These are phyloP conservation scores for Phanerochaete carnosa DNA, from an alignment of 768 basidiomycete species.

Conservation along the genomic window DNA sequence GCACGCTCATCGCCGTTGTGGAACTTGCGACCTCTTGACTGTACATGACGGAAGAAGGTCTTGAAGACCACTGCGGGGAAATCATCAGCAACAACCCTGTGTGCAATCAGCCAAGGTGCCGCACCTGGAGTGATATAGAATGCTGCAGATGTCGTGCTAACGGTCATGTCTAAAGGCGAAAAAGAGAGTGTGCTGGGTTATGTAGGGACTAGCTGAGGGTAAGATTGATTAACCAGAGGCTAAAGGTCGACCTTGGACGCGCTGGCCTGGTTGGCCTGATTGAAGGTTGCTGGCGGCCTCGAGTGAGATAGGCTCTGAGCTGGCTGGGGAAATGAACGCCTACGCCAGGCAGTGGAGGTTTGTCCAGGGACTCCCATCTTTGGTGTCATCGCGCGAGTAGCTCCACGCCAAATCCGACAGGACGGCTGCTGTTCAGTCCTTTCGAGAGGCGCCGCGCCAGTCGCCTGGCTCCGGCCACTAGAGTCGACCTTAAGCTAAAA, in stretches of 20 bases:
- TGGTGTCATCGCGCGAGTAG: constrained; percentile 1
- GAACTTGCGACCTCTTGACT: constrained; percentile 38
- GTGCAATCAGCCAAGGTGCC: constrained; percentile 2
- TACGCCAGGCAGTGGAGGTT: not conserved
- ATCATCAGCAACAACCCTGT: not conserved
- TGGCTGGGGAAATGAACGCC: not conserved
- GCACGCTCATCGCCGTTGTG: constrained; percentile 32
- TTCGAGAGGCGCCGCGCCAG: constrained; percentile 1
- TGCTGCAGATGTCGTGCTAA: constrained; percentile 52
- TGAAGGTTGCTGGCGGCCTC: not conserved
- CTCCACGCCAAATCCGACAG: not conserved
- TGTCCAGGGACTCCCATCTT: not conserved
- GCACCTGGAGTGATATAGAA: constrained; percentile 51
- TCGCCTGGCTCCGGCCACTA: not conserved
- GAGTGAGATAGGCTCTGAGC: not conserved
- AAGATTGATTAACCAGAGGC: not conserved
- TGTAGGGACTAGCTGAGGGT: not conserved
- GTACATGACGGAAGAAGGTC: constrained; percentile 48
- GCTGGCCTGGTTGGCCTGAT: not conserved
- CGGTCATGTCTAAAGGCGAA: constrained; percentile 48
- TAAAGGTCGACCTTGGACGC: not conserved
- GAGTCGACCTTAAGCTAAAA: too few relatives aligned
- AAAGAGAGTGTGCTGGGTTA: constrained; percentile 24
- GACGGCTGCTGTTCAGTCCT: not conserved
- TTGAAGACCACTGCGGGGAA: constrained; percentile 45